phyloP scores from a whole-genome alignment of 2,329 filamentous ascomycete species.

The Zasmidium citrigriseum region DNA sequence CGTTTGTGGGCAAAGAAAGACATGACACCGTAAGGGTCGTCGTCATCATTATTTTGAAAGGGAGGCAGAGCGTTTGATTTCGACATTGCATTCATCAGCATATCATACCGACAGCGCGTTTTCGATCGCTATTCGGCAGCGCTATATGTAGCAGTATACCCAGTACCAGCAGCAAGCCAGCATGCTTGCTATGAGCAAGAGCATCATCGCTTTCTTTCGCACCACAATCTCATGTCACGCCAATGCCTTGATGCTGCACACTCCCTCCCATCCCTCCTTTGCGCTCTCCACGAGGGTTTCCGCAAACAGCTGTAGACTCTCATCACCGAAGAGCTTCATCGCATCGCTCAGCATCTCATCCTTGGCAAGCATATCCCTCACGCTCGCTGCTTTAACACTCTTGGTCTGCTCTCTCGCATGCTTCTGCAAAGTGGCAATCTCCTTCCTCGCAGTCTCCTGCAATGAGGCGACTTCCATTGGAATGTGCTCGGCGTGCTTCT shows the following conservation, averaged over 20 bases:
- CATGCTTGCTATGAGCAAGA: not conserved
- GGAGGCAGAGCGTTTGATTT: not conserved
- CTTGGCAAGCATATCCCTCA: slow-evolving; percentile 15
- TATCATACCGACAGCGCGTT: too few species aligned
- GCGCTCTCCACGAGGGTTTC: slow-evolving; percentile 24
- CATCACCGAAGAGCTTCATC: slow-evolving; percentile 16
- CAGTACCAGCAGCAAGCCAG: not conserved
- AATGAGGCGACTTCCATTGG: slow-evolving; percentile 15
- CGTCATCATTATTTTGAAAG: not conserved
- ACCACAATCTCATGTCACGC: slow-evolving; percentile 3
- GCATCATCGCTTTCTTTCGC: not conserved
- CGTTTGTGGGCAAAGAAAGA: slow-evolving; percentile 2
- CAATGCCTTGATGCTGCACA: slow-evolving; percentile 21
- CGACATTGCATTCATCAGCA: not conserved
- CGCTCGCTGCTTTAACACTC: slow-evolving; percentile 9
- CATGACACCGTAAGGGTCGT: not conserved
- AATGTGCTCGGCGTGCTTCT: slow-evolving; percentile 10
- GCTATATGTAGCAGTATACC: not conserved
- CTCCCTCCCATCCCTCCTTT: slow-evolving; percentile 33
- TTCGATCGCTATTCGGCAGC: not conserved
- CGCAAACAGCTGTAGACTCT: slow-evolving; percentile 21
- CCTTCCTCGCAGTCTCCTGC: slow-evolving; percentile 20
- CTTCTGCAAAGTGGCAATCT: slow-evolving; percentile 24
- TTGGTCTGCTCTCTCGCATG: slow-evolving; percentile 25
- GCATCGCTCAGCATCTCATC: slow-evolving; percentile 12